Evolutionary conservation across 2,329 filamentous ascomycete species (phyloP), one percentile per base, ranked within the genome.

Genomic region (Aspergillaceae sp.): DNA sequence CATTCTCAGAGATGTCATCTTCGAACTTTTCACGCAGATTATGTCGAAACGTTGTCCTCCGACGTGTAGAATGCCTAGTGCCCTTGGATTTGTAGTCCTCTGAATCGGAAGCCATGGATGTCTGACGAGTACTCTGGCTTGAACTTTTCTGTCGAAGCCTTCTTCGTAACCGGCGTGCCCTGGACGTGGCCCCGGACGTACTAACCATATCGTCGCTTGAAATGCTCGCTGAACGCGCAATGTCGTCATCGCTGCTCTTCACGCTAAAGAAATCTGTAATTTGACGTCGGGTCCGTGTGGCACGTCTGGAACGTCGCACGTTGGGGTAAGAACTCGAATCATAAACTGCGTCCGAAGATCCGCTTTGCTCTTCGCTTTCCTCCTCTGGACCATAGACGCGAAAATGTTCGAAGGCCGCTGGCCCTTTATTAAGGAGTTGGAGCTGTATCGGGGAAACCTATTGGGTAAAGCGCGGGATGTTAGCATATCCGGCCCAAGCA

Each of bases 1-100:
- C 67, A 28, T 60, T 56, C 43, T 69, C 65, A 4, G 66, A 68
- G 34, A 63, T 60, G 10, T 66, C 60, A 37, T 66, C 58, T 47
- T 69, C 64, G 32, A 56, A 45, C 40, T 58, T 50, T 45, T 79
- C 76, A 44, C 60, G 66, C 62, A 79, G 68, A 46, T 60, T 74
- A 37, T 58, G 66, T 26, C 57, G 56, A 5, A 57, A 42, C 3
- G 49, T 45, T 26, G 55, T 59, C 27, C 60, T 56, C 1, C 56
- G 51, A 29, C 68, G 56, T 8, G 55, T 60, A 4, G 67, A 71
- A 30, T 49, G 53, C 7, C 66, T 59, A 6, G 54, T 59, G 9
- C 50, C 55, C 30, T 28, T 49, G 2, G 45, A 47, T 3, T 41
- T 45, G 48, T 38, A 4, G 34, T 46, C 44, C 34, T 55, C 49